Conservation (phyloP, 441 rosid species). For the Rhodomyrtus psidioides region DNA sequence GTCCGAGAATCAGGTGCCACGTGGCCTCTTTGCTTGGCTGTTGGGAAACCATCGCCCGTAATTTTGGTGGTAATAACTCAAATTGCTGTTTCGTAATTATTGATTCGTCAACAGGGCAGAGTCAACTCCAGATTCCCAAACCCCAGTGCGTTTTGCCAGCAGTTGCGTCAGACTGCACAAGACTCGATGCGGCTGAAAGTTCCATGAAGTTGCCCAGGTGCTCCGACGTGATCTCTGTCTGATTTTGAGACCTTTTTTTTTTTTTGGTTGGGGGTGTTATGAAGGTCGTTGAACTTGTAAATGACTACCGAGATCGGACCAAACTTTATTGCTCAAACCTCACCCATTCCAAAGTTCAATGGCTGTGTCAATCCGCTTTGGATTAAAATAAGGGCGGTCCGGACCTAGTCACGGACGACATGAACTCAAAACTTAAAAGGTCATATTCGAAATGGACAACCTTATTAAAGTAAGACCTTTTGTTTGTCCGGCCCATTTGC, state of each 20-base stretch:
- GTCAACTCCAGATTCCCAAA: background rate
- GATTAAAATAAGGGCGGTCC: background rate
- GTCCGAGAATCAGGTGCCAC: background rate
- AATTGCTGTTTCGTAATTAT: background rate
- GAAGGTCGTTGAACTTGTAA: background rate
- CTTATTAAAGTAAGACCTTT: background rate
- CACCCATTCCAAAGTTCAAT: background rate
- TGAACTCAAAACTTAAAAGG: background rate
- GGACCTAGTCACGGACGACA: background rate
- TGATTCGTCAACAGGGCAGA: background rate
- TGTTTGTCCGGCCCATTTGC: background rate
- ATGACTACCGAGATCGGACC: background rate
- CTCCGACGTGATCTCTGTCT: background rate
- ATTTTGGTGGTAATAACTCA: background rate
- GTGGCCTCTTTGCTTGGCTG: background rate
- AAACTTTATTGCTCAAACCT: background rate
- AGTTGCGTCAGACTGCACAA: background rate
- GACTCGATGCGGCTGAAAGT: background rate
- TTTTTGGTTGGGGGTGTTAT: background rate
- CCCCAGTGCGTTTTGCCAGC: background rate
- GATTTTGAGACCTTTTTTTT: background rate
- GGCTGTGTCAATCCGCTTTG: background rate
- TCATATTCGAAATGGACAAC: background rate
- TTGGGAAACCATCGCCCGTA: background rate
- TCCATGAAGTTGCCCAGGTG: background rate